These are phyloP conservation scores for Yamagishiella unicocca DNA, from an alignment of 139 green algal species.

Conservation along the genomic window DNA sequence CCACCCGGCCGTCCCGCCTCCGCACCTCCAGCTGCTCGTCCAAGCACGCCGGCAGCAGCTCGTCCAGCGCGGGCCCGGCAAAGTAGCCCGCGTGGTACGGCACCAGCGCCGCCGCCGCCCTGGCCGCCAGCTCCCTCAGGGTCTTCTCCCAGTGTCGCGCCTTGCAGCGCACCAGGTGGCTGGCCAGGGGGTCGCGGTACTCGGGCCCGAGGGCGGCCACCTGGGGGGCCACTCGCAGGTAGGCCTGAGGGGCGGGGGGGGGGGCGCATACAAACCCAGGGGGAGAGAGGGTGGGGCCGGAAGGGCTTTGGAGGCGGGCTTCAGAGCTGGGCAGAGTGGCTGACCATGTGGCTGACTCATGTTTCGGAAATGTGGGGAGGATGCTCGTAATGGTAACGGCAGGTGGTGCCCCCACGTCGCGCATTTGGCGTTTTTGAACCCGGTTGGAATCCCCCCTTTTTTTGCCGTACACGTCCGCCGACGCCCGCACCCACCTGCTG, in stretches of 20 bases:
- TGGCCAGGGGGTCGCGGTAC: slow-evolving; percentile 77
- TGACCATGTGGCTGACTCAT: too few species aligned
- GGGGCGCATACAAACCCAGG: too few species aligned
- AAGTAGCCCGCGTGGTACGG: slow-evolving; percentile 56
- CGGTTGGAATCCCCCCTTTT: neutral
- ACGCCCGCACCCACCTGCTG: slow-evolving; percentile 44
- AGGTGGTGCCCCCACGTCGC: too few species aligned
- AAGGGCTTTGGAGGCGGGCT: neutral
- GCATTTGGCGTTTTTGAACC: too few species aligned
- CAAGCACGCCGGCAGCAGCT: slow-evolving; percentile 67
- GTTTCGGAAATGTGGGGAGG: too few species aligned
- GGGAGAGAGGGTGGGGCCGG: neutral
- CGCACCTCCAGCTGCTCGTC: slow-evolving; percentile 55
- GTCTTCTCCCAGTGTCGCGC: slow-evolving; percentile 93
- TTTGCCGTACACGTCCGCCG: neutral
- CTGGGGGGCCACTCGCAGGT: slow-evolving; percentile 71
- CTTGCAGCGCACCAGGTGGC: slow-evolving; percentile 89
- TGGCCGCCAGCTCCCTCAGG: slow-evolving; percentile 84
- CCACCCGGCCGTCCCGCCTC: neutral
- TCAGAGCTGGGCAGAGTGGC: too few species aligned
- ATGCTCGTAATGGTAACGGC: too few species aligned
- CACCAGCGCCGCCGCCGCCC: slow-evolving; percentile 80
- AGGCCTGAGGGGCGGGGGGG: slow-evolving; percentile 65
- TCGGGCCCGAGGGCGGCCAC: slow-evolving; percentile 68
- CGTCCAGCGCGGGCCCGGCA: slow-evolving; percentile 53